Base-by-base conservation (phyloP, 805 yeast genomes). In the Priceomyces carsonii region DNA sequence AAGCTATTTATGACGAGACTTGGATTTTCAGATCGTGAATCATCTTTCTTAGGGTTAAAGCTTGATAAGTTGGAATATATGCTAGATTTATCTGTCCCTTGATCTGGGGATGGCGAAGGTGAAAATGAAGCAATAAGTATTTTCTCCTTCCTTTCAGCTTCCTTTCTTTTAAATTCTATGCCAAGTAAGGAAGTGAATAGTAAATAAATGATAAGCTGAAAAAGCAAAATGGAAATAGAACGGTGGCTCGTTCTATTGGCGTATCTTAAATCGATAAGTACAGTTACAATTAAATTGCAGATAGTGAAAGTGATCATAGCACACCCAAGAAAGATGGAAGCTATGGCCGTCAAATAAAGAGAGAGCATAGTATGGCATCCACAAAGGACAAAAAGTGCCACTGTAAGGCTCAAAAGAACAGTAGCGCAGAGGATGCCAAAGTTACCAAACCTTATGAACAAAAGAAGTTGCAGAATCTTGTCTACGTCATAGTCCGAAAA, bases 381-480 rank as follows among this genome's bases (percentile, higher is more conserved):
- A 7, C 6, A 14, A 6, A 23, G 5, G 8, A 10, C 17, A 25
- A 15, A 20, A 8, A 13, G 6, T 7, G n/a, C n/a, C n/a, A n/a
- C n/a, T n/a, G 18, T 9, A 7, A 17, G 6, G 6, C 19, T 5
- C 8, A 32, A 32, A n/a, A 36, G 27, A 9, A 36, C 10, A 12
- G 36, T 20, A n/a, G 32, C 17, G 6, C 25, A 20, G 16, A 39
- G 22, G 3, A 55, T 49, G 3, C 48, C 48, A 28, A 44, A 38
- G 31, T 33, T 35, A 8, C 38, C 39, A 9, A 41, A 12, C 36
- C 33, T 41, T 14, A 26, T 24, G 3, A 31, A 15, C 21, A 28
- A 30, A 16, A 40, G 33, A 13, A 26, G 25, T 6, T 8, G n/a
- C 13, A 36, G 17, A 31, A 41, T 35, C 10, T 24, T 14, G 14